Evolutionary conservation across 331 rosid species (phyloP).

Genomic region (Dryas integrifolia): DNA sequence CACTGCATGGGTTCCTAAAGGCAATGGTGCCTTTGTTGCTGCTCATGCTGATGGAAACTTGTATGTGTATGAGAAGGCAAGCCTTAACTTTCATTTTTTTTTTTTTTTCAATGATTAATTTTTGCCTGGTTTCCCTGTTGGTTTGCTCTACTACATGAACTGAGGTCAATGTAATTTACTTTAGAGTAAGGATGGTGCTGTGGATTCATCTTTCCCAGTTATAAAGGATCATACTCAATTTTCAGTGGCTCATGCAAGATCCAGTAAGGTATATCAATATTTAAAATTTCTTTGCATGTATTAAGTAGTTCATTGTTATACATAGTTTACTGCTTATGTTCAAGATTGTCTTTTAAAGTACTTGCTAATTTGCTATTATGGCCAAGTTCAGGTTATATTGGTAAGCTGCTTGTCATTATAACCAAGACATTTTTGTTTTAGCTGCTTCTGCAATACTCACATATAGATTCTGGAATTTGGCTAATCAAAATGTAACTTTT

Average conservation of each 20-base stretch:
- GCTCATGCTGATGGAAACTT: constrained; percentile 94
- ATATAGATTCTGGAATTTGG: neutral
- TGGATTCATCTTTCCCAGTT: constrained; percentile 81
- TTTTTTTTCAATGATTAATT: neutral
- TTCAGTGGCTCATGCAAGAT: constrained; percentile 90
- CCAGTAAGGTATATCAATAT: constrained; percentile 67
- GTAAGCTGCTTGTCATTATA: neutral
- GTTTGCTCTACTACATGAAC: neutral
- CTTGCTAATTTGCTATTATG: neutral
- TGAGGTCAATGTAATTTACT: constrained; percentile 18
- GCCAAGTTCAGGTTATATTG: neutral
- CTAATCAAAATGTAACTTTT: neutral
- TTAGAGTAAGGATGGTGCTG: constrained; percentile 82
- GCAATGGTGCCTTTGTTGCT: constrained; percentile 81
- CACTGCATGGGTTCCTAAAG: constrained; percentile 87
- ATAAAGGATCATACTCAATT: constrained; percentile 80
- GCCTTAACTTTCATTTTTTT: constrained; percentile 28
- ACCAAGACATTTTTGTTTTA: neutral
- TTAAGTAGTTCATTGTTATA: neutral
- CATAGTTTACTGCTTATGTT: neutral
- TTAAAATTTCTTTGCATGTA: constrained; percentile 8
- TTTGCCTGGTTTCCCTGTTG: constrained; percentile 6
- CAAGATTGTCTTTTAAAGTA: neutral
- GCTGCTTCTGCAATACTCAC: neutral
- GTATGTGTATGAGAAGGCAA: constrained; percentile 92